Base-by-base conservation (phyloP, 306 rosid species). In the Gleditsia sinensis region DNA sequence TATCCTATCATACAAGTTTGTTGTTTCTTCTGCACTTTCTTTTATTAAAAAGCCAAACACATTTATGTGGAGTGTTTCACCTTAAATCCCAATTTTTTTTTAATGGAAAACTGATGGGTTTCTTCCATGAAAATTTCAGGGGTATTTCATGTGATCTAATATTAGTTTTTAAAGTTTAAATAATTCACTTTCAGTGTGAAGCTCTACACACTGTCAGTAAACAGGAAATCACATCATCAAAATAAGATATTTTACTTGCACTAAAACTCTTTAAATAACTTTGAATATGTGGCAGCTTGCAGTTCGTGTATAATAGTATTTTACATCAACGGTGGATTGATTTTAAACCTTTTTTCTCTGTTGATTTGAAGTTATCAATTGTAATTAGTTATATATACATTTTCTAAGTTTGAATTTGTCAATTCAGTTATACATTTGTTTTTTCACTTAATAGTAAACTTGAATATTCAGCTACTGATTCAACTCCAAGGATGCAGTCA, bases 201-300 rank as follows among this genome's bases (percentile, higher is more conserved):
- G 59, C 19, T 48, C 32, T 46, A 54, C 56, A 21, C 62, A 46
- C 25, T 24, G 14, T 56, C 39, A 55, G 48, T 60, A 10, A 43
- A 55, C 6, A 43, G 45, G 54, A 75, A 66, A 43, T 45, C 23
- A 9, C 23, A 12, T 48, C 21, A 17, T 66, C 64, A 49, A 77
- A 21, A 66, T 32, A 72, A 43, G 55, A 27, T 62, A 71, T 46
- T 70, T 46, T 46, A 69, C 76, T 58, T 68, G 27, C 37, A 69
- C 11, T 27, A 13, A 49, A 4, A 13, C 75, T 57, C 61, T 48
- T 70, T 7, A 69, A n/a, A 9, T 36, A 58, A 58, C 14, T 30
- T 58, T 3, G 14, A 51, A 54, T 56, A 42, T 5, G 76, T 30
- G 20, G 23, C 28, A 19, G 23, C 57, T 42, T 71, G 45, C 27